Conservation (phyloP, 2,329 filamentous ascomycete species). For the Cercospora janseana region DNA sequence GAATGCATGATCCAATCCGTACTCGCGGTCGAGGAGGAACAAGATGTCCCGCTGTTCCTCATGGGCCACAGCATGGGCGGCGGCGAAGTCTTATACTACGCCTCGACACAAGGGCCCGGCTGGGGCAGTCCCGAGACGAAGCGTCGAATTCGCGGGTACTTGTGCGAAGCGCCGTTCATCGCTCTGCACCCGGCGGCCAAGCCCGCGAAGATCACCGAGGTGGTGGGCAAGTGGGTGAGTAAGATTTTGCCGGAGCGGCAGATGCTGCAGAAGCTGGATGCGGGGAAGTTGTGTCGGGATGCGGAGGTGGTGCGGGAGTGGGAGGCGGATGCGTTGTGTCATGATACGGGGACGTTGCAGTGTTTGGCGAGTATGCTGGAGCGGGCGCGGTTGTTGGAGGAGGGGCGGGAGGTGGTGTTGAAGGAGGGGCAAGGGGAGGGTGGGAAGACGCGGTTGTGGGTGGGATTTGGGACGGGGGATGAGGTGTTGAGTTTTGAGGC, state of each 20-base stretch:
- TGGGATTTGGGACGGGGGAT: conserved; percentile 76
- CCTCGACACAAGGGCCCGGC: conserved; percentile 29
- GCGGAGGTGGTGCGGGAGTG: conserved; percentile 60
- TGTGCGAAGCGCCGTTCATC: conserved; percentile 77
- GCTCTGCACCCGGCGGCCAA: conserved; percentile 64
- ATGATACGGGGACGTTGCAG: conserved; percentile 83
- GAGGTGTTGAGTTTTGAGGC: conserved; percentile 64
- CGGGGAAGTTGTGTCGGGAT: conserved; percentile 66
- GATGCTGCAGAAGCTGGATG: conserved; percentile 63
- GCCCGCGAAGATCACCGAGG: conserved; percentile 63
- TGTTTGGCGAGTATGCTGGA: conserved; percentile 75
- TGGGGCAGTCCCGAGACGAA: conserved; percentile 52
- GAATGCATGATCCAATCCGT: conserved; percentile 64
- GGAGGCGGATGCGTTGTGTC: conserved; percentile 66
- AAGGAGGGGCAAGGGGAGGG: conserved; percentile 46
- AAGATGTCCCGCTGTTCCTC: conserved; percentile 66
- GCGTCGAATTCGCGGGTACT: conserved; percentile 65
- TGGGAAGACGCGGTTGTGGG: conserved; percentile 64
- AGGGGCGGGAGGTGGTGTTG: conserved; percentile 50
- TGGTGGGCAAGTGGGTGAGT: conserved; percentile 65
- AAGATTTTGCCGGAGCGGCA: conserved; percentile 66
- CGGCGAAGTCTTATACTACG: conserved; percentile 67
- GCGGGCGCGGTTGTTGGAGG: conserved; percentile 61
- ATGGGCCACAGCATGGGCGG: conserved; percentile 93
- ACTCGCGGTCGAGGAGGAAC: conserved; percentile 14